A percentile compares a stretch with the other conserved stretches of the same genome.
These are phyloP conservation scores for Apiospora pterosperma DNA, from an alignment of 2,329 filamentous ascomycete species.

Conservation along the genomic window DNA sequence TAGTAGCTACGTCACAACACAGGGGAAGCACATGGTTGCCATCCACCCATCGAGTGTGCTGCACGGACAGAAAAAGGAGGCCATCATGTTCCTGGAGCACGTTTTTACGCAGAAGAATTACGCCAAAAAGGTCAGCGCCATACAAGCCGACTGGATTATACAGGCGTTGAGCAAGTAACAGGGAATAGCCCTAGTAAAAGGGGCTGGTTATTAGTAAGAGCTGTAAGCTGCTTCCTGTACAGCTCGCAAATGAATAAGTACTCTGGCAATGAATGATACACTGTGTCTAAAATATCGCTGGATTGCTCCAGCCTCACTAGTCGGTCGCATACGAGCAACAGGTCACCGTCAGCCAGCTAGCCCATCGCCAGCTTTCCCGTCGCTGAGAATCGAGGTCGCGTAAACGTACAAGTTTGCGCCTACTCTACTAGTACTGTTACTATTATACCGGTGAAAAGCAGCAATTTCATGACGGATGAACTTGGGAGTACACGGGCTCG, in stretches of 20 bases:
- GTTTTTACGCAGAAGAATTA: slow-evolving; percentile 66
- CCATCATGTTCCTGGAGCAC: slow-evolving; percentile 66
- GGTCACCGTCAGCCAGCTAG: no score
- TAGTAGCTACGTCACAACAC: slow-evolving; percentile 56
- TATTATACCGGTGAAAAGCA: neutral
- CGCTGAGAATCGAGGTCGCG: no score
- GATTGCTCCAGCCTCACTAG: neutral
- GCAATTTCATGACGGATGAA: no score
- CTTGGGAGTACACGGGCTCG: no score
- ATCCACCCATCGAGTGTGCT: slow-evolving; percentile 63
- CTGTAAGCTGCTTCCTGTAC: neutral
- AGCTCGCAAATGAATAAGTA: no score
- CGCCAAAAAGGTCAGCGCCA: slow-evolving; percentile 60
- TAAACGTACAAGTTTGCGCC: no score
- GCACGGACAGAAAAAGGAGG: slow-evolving; percentile 60
- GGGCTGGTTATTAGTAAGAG: neutral
- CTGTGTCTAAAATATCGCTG: neutral
- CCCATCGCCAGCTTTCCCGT: no score
- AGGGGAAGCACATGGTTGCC: slow-evolving; percentile 57
- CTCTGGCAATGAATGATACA: neutral
- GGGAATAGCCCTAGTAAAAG: no score
- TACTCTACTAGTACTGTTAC: neutral
- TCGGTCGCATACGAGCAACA: no score
- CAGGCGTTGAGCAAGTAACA: slow-evolving; percentile 31
- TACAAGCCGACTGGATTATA: slow-evolving; percentile 55